These are phyloP conservation scores for Jasminum sambac DNA, from an alignment of 257 asterid genomes.

Conservation along the genomic window DNA sequence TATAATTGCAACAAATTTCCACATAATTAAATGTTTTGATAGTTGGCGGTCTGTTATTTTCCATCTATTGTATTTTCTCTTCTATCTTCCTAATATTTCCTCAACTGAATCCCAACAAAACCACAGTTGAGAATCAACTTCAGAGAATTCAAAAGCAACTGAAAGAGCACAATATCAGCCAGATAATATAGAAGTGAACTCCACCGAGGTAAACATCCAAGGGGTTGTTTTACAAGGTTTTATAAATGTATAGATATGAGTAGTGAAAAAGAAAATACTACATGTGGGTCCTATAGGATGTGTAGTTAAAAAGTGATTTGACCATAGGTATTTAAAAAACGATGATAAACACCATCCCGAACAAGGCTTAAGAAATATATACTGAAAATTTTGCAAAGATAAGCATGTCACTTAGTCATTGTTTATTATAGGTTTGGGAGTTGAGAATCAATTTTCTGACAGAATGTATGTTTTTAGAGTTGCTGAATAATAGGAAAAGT, in stretches of 20 bases:
- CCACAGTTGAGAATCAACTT: constrained; percentile 5
- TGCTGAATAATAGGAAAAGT: too few relatives aligned
- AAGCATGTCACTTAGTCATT: not conserved
- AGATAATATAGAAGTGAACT: not conserved
- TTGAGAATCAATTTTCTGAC: too few relatives aligned
- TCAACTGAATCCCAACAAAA: not conserved
- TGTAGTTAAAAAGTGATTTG: too few relatives aligned
- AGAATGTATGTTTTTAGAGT: too few relatives aligned
- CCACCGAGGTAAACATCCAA: too few relatives aligned
- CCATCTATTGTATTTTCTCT: not conserved
- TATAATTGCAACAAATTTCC: not conserved
- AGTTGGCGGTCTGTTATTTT: not conserved
- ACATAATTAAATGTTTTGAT: not conserved
- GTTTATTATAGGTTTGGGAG: not conserved
- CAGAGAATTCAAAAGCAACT: not conserved
- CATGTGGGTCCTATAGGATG: too few relatives aligned
- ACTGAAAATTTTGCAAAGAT: not conserved
- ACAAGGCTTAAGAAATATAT: not conserved
- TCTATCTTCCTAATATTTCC: not conserved
- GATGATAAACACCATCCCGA: too few relatives aligned
- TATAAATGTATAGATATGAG: too few relatives aligned
- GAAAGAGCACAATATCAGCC: not conserved
- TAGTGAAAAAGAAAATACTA: too few relatives aligned
- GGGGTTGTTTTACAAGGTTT: too few relatives aligned
- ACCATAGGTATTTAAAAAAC: too few relatives aligned